phyloP scores from a whole-genome alignment of 2,329 filamentous ascomycete species.

The Colletotrichum incanum region DNA sequence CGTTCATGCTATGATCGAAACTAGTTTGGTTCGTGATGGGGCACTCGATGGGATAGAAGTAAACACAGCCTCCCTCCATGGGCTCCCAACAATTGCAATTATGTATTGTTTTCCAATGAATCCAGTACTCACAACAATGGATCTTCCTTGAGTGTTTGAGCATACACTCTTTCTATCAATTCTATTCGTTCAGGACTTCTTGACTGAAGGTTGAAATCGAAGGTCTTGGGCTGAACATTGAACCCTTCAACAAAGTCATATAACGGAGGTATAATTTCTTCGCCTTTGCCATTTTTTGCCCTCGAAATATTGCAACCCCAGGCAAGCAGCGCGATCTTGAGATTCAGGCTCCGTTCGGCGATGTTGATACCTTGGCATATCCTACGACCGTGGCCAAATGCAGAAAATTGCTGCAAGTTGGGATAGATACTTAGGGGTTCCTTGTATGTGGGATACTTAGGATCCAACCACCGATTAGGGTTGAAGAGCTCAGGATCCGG shows the following conservation, averaged over 20 bases:
- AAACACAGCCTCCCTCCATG: no score
- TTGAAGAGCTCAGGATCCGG: constrained; percentile 57
- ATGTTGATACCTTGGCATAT: constrained; percentile 62
- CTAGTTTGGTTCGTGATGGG: no score
- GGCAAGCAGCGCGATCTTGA: constrained; percentile 57
- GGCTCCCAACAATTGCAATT: no score
- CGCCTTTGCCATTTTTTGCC: constrained; percentile 44
- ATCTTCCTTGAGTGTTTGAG: constrained; percentile 27
- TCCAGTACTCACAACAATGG: constrained; percentile 3
- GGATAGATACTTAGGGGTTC: constrained; percentile 57
- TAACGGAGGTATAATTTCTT: constrained; percentile 37
- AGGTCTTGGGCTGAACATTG: constrained; percentile 37
- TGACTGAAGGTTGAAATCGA: constrained; percentile 31
- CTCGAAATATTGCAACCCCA: constrained; percentile 56
- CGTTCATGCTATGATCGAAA: no score
- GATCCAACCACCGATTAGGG: constrained; percentile 57
- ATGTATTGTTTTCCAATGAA: not conserved
- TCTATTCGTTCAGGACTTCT: constrained; percentile 20
- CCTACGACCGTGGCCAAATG: constrained; percentile 70
- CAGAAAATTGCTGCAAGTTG: constrained; percentile 58
- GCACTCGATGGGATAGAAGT: no score
- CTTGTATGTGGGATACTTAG: constrained; percentile 56
- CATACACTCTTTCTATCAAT: constrained; percentile 30
- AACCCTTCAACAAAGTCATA: constrained; percentile 40
- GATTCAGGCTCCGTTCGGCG: constrained; percentile 59